These are phyloP conservation scores for Saccharomyces paradoxus DNA, from an alignment of 805 yeast species.

Conservation along the genomic window DNA sequence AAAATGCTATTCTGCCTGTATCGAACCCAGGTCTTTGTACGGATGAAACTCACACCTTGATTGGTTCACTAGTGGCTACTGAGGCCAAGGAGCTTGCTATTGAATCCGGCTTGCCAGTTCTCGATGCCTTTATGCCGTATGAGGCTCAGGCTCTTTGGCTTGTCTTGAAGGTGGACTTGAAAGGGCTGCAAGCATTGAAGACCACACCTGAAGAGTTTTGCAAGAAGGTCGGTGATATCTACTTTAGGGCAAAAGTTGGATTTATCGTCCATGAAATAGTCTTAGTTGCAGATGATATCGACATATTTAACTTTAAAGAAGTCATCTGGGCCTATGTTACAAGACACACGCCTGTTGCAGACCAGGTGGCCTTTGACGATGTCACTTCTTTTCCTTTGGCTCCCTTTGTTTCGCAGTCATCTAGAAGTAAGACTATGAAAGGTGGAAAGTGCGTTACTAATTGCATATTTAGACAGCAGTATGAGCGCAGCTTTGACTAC, in stretches of 20 bases:
- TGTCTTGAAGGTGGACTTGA: constrained; percentile 16
- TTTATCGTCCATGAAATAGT: constrained; percentile 21
- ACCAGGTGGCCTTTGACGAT: constrained; percentile 16
- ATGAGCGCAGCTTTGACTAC: constrained; percentile 11
- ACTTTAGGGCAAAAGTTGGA: constrained; percentile 12
- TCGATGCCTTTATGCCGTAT: constrained; percentile 24
- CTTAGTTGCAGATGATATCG: constrained; percentile 25
- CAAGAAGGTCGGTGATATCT: constrained; percentile 16
- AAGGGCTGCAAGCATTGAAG: constrained; percentile 16
- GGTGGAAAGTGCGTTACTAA: constrained; percentile 25
- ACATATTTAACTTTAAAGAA: constrained; percentile 22
- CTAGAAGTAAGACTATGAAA: constrained; percentile 6
- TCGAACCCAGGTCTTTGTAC: constrained; percentile 24
- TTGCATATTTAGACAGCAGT: constrained; percentile 20
- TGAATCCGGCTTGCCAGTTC: constrained; percentile 8
- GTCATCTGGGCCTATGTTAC: constrained; percentile 26
- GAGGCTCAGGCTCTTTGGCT: constrained; percentile 23
- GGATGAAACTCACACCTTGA: constrained; percentile 27
- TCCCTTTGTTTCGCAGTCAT: constrained; percentile 17
- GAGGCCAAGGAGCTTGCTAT: constrained; percentile 9
- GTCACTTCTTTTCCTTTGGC: constrained; percentile 18
- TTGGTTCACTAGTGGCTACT: constrained; percentile 21
- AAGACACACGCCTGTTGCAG: constrained; percentile 23
- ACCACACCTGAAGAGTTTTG: constrained; percentile 5
- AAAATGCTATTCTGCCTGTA: constrained; percentile 23